Evolutionary conservation across 768 basidiomycete species (phyloP), one percentile per base, ranked within the genome.

Genomic region (Baorangia bicolor): DNA sequence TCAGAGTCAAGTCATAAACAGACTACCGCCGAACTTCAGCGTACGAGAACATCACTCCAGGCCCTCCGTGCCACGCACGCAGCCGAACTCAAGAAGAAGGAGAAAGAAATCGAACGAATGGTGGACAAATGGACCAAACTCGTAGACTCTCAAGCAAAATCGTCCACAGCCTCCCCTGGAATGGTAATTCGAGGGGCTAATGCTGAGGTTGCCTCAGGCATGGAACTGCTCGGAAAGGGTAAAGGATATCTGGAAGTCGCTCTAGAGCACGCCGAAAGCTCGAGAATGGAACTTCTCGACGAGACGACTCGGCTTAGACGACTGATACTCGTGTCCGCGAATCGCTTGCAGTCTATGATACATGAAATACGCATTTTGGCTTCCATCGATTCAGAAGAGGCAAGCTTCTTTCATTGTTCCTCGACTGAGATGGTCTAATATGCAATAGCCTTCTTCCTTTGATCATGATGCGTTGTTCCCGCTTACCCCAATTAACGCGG

Each of bases 81-180:
- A 53, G 77, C 78, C 34, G 92, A 94, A 66, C 67, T 91, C 33
- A 92, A 87, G 78, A 89, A 88, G 76, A 83, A 82, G 64, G 92
- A 94, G 61, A 87, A 86, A 60, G 91, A 94, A 38, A 71, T 86
- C 18, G 91, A 93, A 62, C 79, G 84, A 18, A 84, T 88, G 66
- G 60, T 81, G 27, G 91, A 93, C 46, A 84, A 83, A 59, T 92
- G 89, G 88, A 74, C 77, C 28, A 92, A 85, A 65, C 68, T 93
- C 18, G 73, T 81, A 6, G 90, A 92, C 53, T 68, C 78, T 11
- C 92, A 93, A 69, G 68, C 80, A 0, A 89, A 86, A 68, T 71
- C 86, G 6, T 74, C 75, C 13, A 60, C 72, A 0, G 64, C 75
- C 1, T 70, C 79, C 5, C 77, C 81, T 51, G 87, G 88, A 21